Conservation (phyloP, 2,329 filamentous ascomycete genomes). For the Orbilia quercus region DNA sequence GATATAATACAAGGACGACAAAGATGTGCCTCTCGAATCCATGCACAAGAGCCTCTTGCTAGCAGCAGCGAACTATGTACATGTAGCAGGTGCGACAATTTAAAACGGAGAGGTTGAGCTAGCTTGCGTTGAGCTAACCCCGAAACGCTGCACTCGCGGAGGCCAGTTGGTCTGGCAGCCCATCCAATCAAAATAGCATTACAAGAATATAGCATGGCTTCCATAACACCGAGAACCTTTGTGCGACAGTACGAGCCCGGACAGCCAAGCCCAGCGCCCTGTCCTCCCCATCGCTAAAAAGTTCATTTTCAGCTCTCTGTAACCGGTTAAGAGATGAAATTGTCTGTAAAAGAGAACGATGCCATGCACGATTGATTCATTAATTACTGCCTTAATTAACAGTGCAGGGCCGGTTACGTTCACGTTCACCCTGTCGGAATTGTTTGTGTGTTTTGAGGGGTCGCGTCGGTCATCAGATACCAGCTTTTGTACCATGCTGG, state of each 20-base stretch:
- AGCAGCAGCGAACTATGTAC: neutral
- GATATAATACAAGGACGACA: too few relatives aligned
- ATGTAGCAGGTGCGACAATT: constrained; percentile 27
- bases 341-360: neutral
- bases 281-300: constrained; percentile 13
- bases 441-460: constrained; percentile 17
- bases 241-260: constrained; percentile 26
- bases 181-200: too few relatives aligned
- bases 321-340: constrained; percentile 1
- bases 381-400: too few relatives aligned
- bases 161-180: neutral
- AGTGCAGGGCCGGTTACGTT: too few relatives aligned
- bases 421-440: constrained; percentile 13
- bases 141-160: constrained; percentile 24
- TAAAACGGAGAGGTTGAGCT: neutral
- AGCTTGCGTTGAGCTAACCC: constrained; percentile 14
- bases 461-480: neutral
- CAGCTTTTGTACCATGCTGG: neutral
- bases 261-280: neutral
- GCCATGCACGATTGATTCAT: constrained; percentile 8
- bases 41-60: neutral
- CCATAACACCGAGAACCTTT: neutral
- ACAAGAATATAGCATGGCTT: too few relatives aligned
- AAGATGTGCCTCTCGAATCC: constrained; percentile 1
- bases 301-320: constrained; percentile 13